Evolutionary conservation across 2,329 filamentous ascomycete species (phyloP), one percentile per base, ranked within the genome.

Genomic region (Colletotrichum tabaci): DNA sequence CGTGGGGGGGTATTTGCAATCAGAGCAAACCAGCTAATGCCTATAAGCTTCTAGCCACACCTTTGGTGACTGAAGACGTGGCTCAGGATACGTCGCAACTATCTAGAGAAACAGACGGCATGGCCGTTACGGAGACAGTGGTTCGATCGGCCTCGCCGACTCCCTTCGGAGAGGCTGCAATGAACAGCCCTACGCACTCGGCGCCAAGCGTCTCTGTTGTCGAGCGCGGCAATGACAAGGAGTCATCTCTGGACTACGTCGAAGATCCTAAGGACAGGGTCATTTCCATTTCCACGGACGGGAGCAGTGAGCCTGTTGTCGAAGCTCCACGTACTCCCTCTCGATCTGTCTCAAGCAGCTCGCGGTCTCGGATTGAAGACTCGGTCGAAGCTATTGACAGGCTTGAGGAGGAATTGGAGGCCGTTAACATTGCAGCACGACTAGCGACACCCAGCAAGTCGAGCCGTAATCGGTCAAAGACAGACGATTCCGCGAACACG

Each of bases 341-440:
- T 21, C 70, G 72, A 26, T 66, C 72, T 15, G 63, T 70, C 15
- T 73, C 70, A 10, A 58, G 55, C 15, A 81, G 73, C 49, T 75
- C 79, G 56, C 77, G 79, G 47, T 78, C 85, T 35, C 86, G 88
- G 21, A 91, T 92, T 61, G 90, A 92, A 76, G 90, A 91, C 77
- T 91, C 89, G 2, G 81, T 92, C 10, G 89, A 90, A 77, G 89
- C 89, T 73, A 82, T 92, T 23, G 90, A 92, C 76, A 83, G 84
- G 71, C 82, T 92, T 18, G 89, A 92, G 74, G 90, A 92, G 42
- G 84, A 90, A 61, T 82, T 91, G 12, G 89, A 92, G 74, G 87
- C 85, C 2, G 82, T 90, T 44, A 77, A 82, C 61, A 80, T 80
- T n/a, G 79, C 84, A 13, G 77, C 85, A 0, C 79, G 77, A 8